Evolutionary conservation across 2,329 filamentous ascomycete species (phyloP), one percentile per base, ranked within the genome.

Genomic region (Aspergillus ruber): DNA sequence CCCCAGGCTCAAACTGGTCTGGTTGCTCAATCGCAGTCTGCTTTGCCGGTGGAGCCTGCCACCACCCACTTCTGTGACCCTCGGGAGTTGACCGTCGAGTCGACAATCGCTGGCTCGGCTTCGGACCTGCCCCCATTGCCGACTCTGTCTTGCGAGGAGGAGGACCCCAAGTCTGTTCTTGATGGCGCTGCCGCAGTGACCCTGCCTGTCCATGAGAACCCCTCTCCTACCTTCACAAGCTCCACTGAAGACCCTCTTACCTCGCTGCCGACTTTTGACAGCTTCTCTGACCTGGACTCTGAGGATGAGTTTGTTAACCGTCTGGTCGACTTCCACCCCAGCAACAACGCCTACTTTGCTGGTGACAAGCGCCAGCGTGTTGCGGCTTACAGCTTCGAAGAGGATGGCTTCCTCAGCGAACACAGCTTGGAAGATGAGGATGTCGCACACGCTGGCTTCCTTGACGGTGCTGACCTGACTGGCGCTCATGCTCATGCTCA

Each of bases 61-160:
- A 85, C 89, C 67, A 79, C 89, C 57, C 85, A 89, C 71, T 94
- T 93, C 68, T 95, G 91, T 70, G 90, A 96, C 65, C 90, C 91
- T 29, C 84, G 90, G 63, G 88, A 95, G 64, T 74, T 96, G 54
- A 95, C 87, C 17, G 88, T 95, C 29, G 74, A 74, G 50, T 65
- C 73, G 36, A 71, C 71, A 23, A 78, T 74, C 46, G 68, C 69
- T 46, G 56, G 63, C 20, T 56, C 64, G 44, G 66, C 74, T 61
- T 69, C 76, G 46, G 85, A 89, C 56, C 84, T 88, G 56, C 78
- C 84, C 18, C 76, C 79, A 50, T 75, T 69, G 66, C 62, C 68
- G 60, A 57, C 70, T 20, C 80, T 84, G 55, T 76, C 80, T 51
- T 66, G 64, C 29, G 64, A 70, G 45, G 68, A 70, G 51, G 66